These are phyloP conservation scores for Plasmodium vivax DNA, from an alignment of 169 alveolate genomes.

Conservation along the genomic window DNA sequence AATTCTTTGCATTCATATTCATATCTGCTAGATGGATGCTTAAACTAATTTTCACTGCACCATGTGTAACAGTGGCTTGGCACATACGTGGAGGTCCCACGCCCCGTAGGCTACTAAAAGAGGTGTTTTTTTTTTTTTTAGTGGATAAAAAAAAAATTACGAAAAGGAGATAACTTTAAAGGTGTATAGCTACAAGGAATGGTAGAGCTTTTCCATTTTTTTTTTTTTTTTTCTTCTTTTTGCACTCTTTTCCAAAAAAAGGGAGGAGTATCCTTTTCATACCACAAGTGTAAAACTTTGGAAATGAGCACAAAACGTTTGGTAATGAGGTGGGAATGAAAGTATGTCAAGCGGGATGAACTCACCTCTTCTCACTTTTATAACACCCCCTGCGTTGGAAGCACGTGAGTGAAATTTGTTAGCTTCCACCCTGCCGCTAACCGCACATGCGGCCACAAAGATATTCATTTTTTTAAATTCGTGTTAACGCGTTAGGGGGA, in stretches of 20 bases:
- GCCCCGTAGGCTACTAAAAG: not conserved
- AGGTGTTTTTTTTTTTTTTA: not conserved
- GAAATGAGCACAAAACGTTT: not conserved
- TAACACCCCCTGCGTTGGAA: not conserved
- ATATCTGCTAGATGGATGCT: not conserved
- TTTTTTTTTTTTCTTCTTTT: not conserved
- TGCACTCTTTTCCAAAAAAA: not conserved
- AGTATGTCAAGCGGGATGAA: not conserved
- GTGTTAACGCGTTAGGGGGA: not conserved
- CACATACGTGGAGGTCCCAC: not conserved
- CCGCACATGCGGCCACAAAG: not conserved
- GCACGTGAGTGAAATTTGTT: not conserved
- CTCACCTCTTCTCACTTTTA: not conserved
- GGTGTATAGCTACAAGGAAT: not conserved
- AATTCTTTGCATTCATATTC: not conserved
- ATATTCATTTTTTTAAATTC: not conserved
- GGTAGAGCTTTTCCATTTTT: not conserved
- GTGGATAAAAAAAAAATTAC: not conserved
- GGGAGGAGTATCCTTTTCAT: not conserved
- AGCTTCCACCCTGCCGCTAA: not conserved
- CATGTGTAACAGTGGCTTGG: not conserved
- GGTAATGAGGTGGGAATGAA: not conserved
- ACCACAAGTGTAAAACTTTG: not conserved
- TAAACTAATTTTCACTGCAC: not conserved
- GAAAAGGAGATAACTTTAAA: not conserved